These are phyloP conservation scores for Berkeleyomyces rouxiae DNA, from an alignment of 2,329 filamentous ascomycete genomes.

Conservation along the genomic window DNA sequence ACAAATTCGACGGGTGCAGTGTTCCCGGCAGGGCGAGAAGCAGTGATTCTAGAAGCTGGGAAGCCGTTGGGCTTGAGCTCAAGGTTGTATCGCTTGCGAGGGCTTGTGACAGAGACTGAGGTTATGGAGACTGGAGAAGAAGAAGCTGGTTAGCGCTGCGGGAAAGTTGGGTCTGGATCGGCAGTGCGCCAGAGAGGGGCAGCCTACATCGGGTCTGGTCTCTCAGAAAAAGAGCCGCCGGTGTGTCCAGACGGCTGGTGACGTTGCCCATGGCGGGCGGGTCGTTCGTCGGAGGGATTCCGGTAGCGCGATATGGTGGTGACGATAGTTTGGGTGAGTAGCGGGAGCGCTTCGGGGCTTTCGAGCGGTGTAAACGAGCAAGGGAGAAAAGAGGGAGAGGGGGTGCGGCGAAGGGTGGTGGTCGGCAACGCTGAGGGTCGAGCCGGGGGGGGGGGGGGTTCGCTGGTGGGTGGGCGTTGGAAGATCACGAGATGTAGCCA, in stretches of 20 bases:
- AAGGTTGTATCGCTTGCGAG: constrained; percentile 59
- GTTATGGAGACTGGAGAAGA: constrained; percentile 60
- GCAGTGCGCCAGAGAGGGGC: constrained; percentile 5
- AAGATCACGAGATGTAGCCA: too few relatives aligned
- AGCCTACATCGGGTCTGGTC: constrained; percentile 80
- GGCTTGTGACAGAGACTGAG: constrained; percentile 65
- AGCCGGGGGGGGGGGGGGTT: not conserved
- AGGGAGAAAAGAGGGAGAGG: not conserved
- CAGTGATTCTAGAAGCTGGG: constrained; percentile 62
- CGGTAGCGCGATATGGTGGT: not conserved
- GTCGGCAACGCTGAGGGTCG: not conserved
- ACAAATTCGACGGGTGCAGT: constrained; percentile 71
- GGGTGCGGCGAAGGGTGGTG: not conserved
- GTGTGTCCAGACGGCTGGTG: constrained; percentile 75
- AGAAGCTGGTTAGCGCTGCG: constrained; percentile 7
- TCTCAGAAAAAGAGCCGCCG: constrained; percentile 61
- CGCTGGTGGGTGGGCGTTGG: too few relatives aligned
- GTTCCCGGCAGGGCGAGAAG: constrained; percentile 57
- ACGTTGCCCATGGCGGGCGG: constrained; percentile 72
- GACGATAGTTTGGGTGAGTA: not conserved
- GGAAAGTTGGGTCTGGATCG: not conserved
- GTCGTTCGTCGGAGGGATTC: not conserved
- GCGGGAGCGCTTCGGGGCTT: not conserved
- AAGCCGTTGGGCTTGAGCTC: constrained; percentile 73
- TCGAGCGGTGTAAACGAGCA: not conserved